phyloP scores from a whole-genome alignment of 176 grass and related monocot species.

The Miscanthus lutarioriparius region DNA sequence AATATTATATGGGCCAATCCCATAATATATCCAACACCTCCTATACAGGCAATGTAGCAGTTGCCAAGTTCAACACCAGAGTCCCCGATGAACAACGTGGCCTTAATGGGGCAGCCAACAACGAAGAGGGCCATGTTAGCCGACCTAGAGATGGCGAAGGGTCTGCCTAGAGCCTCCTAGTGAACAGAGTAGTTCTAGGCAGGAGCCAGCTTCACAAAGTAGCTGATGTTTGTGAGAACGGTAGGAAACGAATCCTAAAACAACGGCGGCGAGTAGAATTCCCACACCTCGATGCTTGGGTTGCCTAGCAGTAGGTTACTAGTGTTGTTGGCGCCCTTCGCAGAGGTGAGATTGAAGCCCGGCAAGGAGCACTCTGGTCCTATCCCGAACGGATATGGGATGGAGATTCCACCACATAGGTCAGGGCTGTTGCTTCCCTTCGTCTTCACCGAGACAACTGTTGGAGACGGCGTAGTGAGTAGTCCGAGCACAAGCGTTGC shows the following conservation, averaged over 20 bases:
- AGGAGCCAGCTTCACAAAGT: neutral
- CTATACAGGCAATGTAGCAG: neutral
- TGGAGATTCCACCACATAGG: accelerated
- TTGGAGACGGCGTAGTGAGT: neutral
- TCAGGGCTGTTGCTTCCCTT: neutral
- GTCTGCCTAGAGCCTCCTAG: neutral
- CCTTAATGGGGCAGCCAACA: neutral
- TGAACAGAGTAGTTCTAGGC: neutral
- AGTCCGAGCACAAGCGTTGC: neutral
- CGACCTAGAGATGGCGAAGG: neutral
- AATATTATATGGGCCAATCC: no score
- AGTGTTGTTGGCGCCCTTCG: no score
- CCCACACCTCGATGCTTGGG: neutral
- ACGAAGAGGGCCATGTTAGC: neutral
- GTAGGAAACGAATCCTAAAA: neutral
- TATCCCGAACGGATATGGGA: neutral
- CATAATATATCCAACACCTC: no score
- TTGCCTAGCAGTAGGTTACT: neutral
- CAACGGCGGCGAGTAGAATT: neutral
- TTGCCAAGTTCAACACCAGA: neutral
- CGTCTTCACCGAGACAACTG: neutral
- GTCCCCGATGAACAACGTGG: neutral
- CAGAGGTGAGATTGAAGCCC: neutral
- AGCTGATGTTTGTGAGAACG: neutral
- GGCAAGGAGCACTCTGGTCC: neutral